Conservation (phyloP, 169 alveolate genomes). For the Eimeria maxima region DNA sequence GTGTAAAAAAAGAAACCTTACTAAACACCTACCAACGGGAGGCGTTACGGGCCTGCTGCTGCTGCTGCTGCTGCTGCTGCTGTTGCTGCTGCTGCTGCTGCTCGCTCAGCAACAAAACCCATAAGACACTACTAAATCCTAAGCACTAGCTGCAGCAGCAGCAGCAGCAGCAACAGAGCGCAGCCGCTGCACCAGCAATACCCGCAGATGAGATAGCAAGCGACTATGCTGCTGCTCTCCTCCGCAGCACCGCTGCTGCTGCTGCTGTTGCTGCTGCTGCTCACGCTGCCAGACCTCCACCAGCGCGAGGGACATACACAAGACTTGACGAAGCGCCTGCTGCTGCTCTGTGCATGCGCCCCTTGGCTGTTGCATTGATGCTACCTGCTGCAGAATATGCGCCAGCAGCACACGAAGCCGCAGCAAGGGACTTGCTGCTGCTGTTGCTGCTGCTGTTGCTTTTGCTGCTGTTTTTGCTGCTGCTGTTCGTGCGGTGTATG, state of each 20-base stretch:
- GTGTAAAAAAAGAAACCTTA: background rate
- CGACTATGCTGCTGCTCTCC: slow-evolving; percentile 8
- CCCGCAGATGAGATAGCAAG: slow-evolving; percentile 19
- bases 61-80: slow-evolving; percentile 27
- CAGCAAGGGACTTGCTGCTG: background rate
- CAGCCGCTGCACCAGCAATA: slow-evolving; percentile 29
- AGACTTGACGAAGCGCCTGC: slow-evolving; percentile 21
- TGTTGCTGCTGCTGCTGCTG: slow-evolving; percentile 3
- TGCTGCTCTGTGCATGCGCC: slow-evolving; percentile 19
- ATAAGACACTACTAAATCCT: background rate
- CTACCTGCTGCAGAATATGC: background rate
- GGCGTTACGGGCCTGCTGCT: background rate
- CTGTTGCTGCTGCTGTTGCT: too few species aligned
- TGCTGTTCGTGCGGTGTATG: too few species aligned
- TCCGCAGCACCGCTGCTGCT: slow-evolving; percentile 13
- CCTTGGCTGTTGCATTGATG: background rate
- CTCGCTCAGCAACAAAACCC: background rate
- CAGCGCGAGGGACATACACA: slow-evolving; percentile 46
- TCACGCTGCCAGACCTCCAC: slow-evolving; percentile 60
- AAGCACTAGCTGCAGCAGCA: too few species aligned
- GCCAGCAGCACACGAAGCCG: slow-evolving; percentile 38
- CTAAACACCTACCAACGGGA: background rate
- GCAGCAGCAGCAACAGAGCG: background rate
- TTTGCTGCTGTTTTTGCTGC: slow-evolving; percentile 5
- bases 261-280: slow-evolving; percentile 55